phyloP scores from a whole-genome alignment of 495 filamentous ascomycete species.

The Geopyxis carbonaria region DNA sequence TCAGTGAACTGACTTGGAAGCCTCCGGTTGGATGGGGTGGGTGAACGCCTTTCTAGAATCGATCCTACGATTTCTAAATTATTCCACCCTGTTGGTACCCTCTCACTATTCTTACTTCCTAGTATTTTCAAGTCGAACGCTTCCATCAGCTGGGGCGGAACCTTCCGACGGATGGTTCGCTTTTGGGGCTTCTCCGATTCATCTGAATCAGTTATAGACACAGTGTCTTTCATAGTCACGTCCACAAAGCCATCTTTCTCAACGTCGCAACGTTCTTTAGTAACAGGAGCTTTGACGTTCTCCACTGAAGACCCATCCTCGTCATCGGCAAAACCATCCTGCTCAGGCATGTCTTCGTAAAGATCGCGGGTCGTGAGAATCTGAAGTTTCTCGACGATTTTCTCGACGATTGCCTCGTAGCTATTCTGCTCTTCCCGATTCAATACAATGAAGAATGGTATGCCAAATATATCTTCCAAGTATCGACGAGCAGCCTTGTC shows the following conservation, averaged over 20 bases:
- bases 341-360: conserved; percentile 43
- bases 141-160: not conserved
- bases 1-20: too few relatives aligned
- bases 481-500: not conserved
- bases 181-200: not conserved
- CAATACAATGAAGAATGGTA: conserved; percentile 43
- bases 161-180: not conserved
- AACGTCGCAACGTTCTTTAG: conserved; percentile 42
- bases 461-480: conserved; percentile 29
- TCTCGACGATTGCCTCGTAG: conserved; percentile 42
- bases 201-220: conserved; percentile 22
- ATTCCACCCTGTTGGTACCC: not conserved
- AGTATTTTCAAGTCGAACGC: not conserved
- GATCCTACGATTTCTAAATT: too few relatives aligned
- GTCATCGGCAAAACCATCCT: conserved; percentile 33
- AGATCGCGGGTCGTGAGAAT: conserved; percentile 46
- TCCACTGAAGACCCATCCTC: conserved; percentile 40
- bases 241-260: conserved; percentile 86
- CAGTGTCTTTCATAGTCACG: conserved; percentile 60
- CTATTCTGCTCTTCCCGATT: conserved; percentile 44
- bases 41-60: too few relatives aligned
- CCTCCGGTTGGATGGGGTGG: too few relatives aligned
- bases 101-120: not conserved
- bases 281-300: not conserved
- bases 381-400: conserved; percentile 40